Percentiles rank a stretch among this genome's conserved stretches.
These are phyloP conservation scores for Zygosaccharomyces sapae DNA, from an alignment of 1,139 yeast species.

Conservation along the genomic window DNA sequence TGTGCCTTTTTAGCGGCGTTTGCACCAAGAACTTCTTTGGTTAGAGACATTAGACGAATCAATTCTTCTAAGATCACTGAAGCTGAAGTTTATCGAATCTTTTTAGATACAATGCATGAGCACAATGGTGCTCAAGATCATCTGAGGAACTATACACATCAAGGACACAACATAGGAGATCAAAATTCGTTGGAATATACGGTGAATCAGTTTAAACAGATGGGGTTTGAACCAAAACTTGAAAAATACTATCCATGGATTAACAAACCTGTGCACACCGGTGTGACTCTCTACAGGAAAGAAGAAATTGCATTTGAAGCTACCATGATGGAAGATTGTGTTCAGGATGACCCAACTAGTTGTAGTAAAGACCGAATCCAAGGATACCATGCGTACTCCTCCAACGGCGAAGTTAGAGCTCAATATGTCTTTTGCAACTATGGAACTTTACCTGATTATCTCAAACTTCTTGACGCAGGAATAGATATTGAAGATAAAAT, in stretches of 20 bases:
- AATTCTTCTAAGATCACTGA: conserved; percentile 61
- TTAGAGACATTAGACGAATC: conserved; percentile 74
- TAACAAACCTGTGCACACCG: conserved; percentile 49
- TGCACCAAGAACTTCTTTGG: conserved; percentile 79
- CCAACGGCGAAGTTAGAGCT: conserved; percentile 54
- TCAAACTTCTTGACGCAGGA: conserved; percentile 40
- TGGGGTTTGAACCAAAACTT: conserved; percentile 49
- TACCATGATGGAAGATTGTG: conserved; percentile 61
- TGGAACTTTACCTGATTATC: conserved; percentile 61
- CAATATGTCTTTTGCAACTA: conserved; percentile 56
- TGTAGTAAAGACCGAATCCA: conserved; percentile 43
- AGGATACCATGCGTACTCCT: conserved; percentile 60
- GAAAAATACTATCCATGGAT: conserved; percentile 57
- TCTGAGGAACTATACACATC: conserved; percentile 38
- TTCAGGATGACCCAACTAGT: conserved; percentile 67
- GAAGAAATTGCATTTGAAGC: conserved; percentile 50
- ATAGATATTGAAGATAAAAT: conserved; percentile 45
- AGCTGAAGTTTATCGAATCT: conserved; percentile 58
- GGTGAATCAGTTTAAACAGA: conserved; percentile 38
- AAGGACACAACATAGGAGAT: conserved; percentile 44
- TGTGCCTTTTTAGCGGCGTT: conserved; percentile 64
- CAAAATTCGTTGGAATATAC: conserved; percentile 43
- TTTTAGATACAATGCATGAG: conserved; percentile 35
- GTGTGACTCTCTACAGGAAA: conserved; percentile 42
- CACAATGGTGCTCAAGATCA: conserved; percentile 40